phyloP scores from a whole-genome alignment of 177 flowering plant species.

The Vitis hybrid region DNA sequence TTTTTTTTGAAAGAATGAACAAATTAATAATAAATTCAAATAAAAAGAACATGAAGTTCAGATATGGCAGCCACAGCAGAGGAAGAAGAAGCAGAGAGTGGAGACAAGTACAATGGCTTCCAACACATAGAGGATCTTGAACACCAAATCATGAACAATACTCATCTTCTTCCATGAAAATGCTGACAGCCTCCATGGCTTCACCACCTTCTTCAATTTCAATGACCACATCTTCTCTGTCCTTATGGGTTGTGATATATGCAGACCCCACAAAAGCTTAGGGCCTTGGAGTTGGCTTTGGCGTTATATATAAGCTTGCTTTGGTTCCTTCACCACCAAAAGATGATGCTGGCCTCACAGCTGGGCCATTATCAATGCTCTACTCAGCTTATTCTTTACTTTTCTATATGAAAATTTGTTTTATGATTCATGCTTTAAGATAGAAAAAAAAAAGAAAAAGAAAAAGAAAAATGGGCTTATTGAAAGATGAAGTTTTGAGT shows the following conservation, averaged over 20 bases:
- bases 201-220: constrained; percentile 17
- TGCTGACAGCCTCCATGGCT: constrained; percentile 21
- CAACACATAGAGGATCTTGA: constrained; percentile 34
- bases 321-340: too few species aligned
- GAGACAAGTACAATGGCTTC: constrained; percentile 44
- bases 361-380: too few species aligned
- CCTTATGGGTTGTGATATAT: background rate
- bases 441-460: too few species aligned
- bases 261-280: too few species aligned
- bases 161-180: constrained; percentile 20
- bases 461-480: too few species aligned
- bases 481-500: too few species aligned
- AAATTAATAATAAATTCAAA: background rate
- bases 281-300: too few species aligned
- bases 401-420: too few species aligned
- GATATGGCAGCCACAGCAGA: constrained; percentile 49
- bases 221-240: constrained; percentile 15
- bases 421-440: too few species aligned
- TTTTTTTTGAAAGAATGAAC: background rate
- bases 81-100: constrained; percentile 49
- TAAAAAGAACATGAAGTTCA: constrained; percentile 10
- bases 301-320: too few species aligned
- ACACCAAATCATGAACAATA: constrained; percentile 31
- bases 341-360: too few species aligned
- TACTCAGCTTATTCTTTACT: too few species aligned